Base-by-base conservation (phyloP, 169 alveolate species). In the Amoebophrya sp. region DNA sequence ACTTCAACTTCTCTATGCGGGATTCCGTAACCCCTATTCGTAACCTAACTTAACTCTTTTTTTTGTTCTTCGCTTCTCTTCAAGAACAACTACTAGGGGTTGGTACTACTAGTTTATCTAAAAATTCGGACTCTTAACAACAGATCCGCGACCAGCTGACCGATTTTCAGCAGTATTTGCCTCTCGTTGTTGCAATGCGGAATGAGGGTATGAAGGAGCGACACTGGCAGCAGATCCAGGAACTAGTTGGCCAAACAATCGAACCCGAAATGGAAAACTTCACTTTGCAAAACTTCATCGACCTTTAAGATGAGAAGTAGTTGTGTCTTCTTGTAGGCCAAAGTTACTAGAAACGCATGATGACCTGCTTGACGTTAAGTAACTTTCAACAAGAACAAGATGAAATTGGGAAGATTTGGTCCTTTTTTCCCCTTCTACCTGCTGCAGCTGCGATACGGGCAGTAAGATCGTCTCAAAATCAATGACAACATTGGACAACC, bases 171-270 rank as follows among this genome's bases (percentile, higher is more conserved):
- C 98, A 97, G 54, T 95, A 95, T 76, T 98, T 97, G 41, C 98
- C 98, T 12, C 89, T 97, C 40, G 97, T 97, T 55, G 98, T 96
- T 0, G 97, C 98, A 23, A 93, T 97, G 91, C 94, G 98, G 93
- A 96, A 96, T 77, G 96, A 96, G 83, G 99, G 99, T 39, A 97
- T 97, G 99, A 94, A 96, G 53, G 98, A 96, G 33, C 94, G 99
- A 83, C 99, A 97, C 95, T 97, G 99, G 99, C 95, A 94, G 78
- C 95, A 95, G 92, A 95, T 97, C 65, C 94, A 97, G 41, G 95
- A 94, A n/a, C 94, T 95, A 41, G 96, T 96, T 0, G 97, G 97
- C 55, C 94, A 93, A 89, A 96, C 94, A 41, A 96, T 97, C 76
- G 90, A 94, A 0, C 98, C 98, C 54, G 94, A 92, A 89, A 94